Base-by-base conservation (phyloP, 306 rosid genomes). In the Prunus dulcis region DNA sequence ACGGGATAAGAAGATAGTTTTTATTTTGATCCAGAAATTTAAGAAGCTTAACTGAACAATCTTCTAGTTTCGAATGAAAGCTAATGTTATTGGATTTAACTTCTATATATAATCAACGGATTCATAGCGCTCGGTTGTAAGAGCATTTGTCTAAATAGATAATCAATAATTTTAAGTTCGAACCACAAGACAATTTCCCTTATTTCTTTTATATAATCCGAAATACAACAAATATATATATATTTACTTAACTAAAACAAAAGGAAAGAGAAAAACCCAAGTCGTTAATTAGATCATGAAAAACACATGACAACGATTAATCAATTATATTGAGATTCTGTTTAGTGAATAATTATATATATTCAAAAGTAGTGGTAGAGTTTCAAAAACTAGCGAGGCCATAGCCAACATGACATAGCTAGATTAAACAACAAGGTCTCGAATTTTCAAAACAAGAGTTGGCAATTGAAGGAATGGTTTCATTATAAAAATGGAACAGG, bases 51-150 rank as follows among this genome's bases (percentile, higher is more conserved):
- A 38, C 43, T 38, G 43, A 38, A 38, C 43, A 7, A 38, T 38
- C 43, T 38, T 38, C 9, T 38, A 38, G 43, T 38, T 38, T 38
- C 43, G 43, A 38, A 1, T 38, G 43, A 38, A 38, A 7, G 43
- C 43, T 38, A 38, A 38, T 38, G 43, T 38, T 38, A 38, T 38
- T 38, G 43, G 43, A 38, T 38, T 38, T 38, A 38, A 38, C 1
- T 38, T 38, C 43, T 38, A 38, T 6, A 38, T 38, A 38, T 38
- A 38, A 2, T 38, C 43, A 38, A 38, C 2, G 9, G 43, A 38
- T 7, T 2, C 1, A 38, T 38, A 38, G 43, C 9, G 0, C 2
- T 38, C 2, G 0, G 0, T 7, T 1, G 9, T 38, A 1, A 38
- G 43, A 38, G 43, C 9, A 38, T 38, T 38, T 38, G 0, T 38